Conservation (phyloP, 768 basidiomycete genomes). For the Mrakia frigida region DNA sequence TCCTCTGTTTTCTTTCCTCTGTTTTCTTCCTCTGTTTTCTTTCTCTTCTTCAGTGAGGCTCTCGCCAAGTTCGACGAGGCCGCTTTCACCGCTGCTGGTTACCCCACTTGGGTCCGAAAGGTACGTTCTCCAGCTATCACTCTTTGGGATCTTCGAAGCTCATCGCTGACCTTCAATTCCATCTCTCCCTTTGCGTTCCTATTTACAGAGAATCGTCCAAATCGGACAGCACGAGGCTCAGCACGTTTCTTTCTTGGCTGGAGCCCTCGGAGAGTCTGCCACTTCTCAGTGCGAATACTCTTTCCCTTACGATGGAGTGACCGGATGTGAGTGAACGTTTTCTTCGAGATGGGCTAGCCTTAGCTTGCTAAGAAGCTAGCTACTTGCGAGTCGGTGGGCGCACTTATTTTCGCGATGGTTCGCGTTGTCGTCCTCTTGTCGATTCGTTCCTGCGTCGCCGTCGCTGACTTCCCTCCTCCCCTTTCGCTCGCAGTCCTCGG, state of each 20-base stretch:
- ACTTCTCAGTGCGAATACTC: constrained; percentile 57
- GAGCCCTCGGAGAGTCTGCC: constrained; percentile 49
- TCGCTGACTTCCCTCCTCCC: not conserved
- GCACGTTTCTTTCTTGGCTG: constrained; percentile 56
- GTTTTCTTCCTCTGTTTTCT: not conserved
- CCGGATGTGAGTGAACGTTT: constrained; percentile 9
- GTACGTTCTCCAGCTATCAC: not conserved
- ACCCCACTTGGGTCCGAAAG: constrained; percentile 49
- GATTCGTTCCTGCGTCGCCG: not conserved
- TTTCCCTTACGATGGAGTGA: constrained; percentile 51
- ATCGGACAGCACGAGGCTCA: constrained; percentile 55
- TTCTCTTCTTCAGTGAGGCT: constrained; percentile 33
- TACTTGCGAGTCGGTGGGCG: not conserved
- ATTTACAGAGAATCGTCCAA: constrained; percentile 40
- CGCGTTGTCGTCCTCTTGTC: too few relatives aligned
- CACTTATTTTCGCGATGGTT: too few relatives aligned
- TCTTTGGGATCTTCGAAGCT: not conserved
- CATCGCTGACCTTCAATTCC: not conserved
- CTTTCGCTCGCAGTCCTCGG: constrained; percentile 37
- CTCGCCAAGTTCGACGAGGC: constrained; percentile 51
- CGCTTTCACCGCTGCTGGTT: constrained; percentile 50
- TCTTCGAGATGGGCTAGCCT: not conserved
- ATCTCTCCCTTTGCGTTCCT: not conserved
- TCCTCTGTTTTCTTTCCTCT: not conserved
- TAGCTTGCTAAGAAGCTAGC: too few relatives aligned